A percentile compares a stretch with the other conserved stretches of the same genome.
Evolutionary conservation across 163 green algal genomes (phyloP).

Genomic region (Trebouxia gelatinosa): DNA sequence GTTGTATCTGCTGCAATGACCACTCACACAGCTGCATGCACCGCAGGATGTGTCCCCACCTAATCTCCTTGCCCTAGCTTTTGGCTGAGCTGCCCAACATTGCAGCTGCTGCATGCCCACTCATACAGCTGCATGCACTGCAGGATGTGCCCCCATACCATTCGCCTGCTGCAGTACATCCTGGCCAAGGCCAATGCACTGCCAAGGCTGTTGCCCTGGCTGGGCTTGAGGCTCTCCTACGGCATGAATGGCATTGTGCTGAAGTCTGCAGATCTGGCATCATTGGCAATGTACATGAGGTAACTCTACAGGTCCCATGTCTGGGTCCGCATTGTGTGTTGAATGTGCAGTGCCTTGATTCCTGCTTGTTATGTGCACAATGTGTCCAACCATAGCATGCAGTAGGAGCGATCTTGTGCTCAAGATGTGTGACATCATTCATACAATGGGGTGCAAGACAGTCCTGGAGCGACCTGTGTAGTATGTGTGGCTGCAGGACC

Average conservation of each 20-base stretch:
- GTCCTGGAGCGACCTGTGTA: neutral
- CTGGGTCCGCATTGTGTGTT: neutral
- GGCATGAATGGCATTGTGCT: slow-evolving; percentile 60
- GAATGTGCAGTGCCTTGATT: neutral
- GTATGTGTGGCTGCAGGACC: slow-evolving; percentile 22
- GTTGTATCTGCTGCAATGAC: too few species aligned
- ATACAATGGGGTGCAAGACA: neutral
- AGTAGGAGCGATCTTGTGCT: neutral
- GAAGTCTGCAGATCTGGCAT: slow-evolving; percentile 25
- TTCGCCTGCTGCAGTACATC: slow-evolving; percentile 41
- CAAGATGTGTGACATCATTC: neutral
- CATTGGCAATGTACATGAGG: slow-evolving; percentile 40
- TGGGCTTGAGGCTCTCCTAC: slow-evolving; percentile 49
- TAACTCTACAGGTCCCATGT: neutral
- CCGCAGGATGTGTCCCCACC: neutral
- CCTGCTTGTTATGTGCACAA: neutral
- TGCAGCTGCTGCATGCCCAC: neutral
- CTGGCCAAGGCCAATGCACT: slow-evolving; percentile 39
- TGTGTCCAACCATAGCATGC: neutral
- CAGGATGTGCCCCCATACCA: slow-evolving; percentile 43
- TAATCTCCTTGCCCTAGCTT: neutral
- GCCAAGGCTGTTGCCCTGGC: slow-evolving; percentile 29
- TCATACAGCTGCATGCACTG: neutral
- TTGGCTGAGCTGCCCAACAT: neutral
- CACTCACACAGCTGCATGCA: too few species aligned